Base-by-base conservation (phyloP, 2,329 filamentous ascomycete species). In the Colletotrichum caudatum region DNA sequence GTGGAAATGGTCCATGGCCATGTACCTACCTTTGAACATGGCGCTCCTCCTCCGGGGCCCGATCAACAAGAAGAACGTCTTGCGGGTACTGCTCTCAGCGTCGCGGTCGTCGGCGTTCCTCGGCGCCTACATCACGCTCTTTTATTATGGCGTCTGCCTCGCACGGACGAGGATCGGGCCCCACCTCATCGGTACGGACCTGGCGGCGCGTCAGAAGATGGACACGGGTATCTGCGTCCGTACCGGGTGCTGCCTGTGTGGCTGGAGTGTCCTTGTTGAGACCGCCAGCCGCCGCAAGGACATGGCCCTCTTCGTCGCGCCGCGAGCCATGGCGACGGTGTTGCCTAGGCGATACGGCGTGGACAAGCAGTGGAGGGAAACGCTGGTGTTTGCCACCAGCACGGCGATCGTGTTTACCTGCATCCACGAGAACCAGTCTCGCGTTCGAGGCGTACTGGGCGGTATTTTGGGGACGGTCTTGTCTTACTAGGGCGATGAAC, bases 91-190 rank as follows among this genome's bases (percentile, higher is more conserved):
- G 35, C 75, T 84, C 18, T 91, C 91, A 2, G 90, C 93, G 1
- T 81, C 87, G 12, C 89, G 92, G 41, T 95, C 93, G 6, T 94
- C 93, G 0, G 86, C 91, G 0, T 96, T 97, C 78, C 86, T 97
- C 1, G 93, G 90, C 3, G 83, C 90, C 0, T 97, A 95, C 80
- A 92, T 97, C 74, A 85, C 89, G 1, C 82, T 94, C 14, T 96
- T 95, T 79, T 97, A 95, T 83, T 97, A 97, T 78, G 91, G 92
- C 37, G 92, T 97, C 4, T 97, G 94, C 78, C 88, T 97, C 0
- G 86, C 90, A 7, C 89, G 94, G 56, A 94, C 91, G 1, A 87
- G 93, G 14, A 72, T 96, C 8, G 94, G 94, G 0, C 94, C 94
- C 0, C 87, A 79, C 44, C 29, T 95, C 16, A 82, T 95, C 33